Base-by-base conservation (phyloP, 352 stramenopile genomes). In the Thraustotheca clavata region DNA sequence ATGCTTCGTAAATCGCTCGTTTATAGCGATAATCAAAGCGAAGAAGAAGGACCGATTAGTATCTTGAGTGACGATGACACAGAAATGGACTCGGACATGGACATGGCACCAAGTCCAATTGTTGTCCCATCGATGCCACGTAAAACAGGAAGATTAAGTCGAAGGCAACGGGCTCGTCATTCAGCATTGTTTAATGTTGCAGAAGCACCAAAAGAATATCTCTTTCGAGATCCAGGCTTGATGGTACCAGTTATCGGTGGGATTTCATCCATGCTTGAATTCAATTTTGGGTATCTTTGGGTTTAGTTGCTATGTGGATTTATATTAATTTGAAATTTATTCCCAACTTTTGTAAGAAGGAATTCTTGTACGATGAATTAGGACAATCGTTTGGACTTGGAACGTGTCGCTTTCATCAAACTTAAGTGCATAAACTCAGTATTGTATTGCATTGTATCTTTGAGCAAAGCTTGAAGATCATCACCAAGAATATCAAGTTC, bases 381-480 rank as follows among this genome's bases (percentile, higher is more conserved):
- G 24, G 43, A 52, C 24, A 52, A 31, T 11, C 43, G 43, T 68
- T 60, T 24, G 34, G 22, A 39, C 62, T 54, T 67, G 27, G 24
- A 29, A 2, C 76, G 75, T 0, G 60, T 61, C 3, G 68, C 26
- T 29, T 83, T 73, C 0, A 85, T 43, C 4, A 86, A 61, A 0
- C 73, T 77, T 7, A 95, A 71, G 48, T 95, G 86, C 80, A 95
- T 91, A 8, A 95, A 72, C 7, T 73, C 79, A 1, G 83, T 95
- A 67, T 93, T 70, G 1, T 75, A 86, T 54, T 89, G 88, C 73
- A 94, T 79, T 81, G 89, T 92, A 41, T 92, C 78, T 33, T 84
- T 32, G 3, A 95, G 33, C 9, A 90, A 60, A 0, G 74, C 78
- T 61, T 91, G 89, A 48, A 95, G 72, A 24, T 88, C 74, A 18